A percentile compares a stretch with the other conserved stretches of the same genome.
Conservation (phyloP, 2,329 filamentous ascomycete genomes). For the Kalmusia sp. region DNA sequence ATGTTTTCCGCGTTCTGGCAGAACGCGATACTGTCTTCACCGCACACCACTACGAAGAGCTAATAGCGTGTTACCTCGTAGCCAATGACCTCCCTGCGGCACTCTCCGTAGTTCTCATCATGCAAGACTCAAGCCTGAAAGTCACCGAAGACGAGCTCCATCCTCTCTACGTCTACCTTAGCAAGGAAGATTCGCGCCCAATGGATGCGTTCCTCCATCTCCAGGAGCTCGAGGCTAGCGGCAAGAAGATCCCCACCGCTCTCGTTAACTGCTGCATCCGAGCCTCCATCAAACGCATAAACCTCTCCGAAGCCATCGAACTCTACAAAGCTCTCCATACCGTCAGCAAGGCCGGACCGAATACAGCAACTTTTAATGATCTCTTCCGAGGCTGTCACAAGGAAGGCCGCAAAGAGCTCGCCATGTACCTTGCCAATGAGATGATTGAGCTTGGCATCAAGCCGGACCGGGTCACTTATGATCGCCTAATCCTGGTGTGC, state of each 20-base stretch:
- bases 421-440: slow-evolving; percentile 68
- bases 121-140: slow-evolving; percentile 68
- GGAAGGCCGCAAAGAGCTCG: slow-evolving; percentile 56
- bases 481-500: slow-evolving; percentile 67
- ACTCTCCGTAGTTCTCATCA: slow-evolving; percentile 74
- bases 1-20: slow-evolving; percentile 72
- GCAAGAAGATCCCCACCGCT: slow-evolving; percentile 59
- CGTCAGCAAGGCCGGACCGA: slow-evolving; percentile 54
- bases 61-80: slow-evolving; percentile 73
- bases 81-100: slow-evolving; percentile 69
- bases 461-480: slow-evolving; percentile 67
- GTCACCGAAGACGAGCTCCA: slow-evolving; percentile 68
- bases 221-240: slow-evolving; percentile 59
- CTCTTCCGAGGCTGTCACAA: slow-evolving; percentile 60
- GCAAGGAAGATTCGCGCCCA: slow-evolving; percentile 55
- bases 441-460: slow-evolving; percentile 63
- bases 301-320: slow-evolving; percentile 61
- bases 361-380: slow-evolving; percentile 66
- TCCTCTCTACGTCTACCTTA: slow-evolving; percentile 66
- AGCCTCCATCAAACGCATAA: slow-evolving; percentile 53
- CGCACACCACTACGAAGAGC: slow-evolving; percentile 78
- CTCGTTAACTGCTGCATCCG: slow-evolving; percentile 62
- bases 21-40: slow-evolving; percentile 65
- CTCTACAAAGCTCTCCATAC: slow-evolving; percentile 68
- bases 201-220: slow-evolving; percentile 64